These are phyloP conservation scores for Emiliania huxleyi DNA, from an alignment of 78 protist genomes.

Conservation along the genomic window DNA sequence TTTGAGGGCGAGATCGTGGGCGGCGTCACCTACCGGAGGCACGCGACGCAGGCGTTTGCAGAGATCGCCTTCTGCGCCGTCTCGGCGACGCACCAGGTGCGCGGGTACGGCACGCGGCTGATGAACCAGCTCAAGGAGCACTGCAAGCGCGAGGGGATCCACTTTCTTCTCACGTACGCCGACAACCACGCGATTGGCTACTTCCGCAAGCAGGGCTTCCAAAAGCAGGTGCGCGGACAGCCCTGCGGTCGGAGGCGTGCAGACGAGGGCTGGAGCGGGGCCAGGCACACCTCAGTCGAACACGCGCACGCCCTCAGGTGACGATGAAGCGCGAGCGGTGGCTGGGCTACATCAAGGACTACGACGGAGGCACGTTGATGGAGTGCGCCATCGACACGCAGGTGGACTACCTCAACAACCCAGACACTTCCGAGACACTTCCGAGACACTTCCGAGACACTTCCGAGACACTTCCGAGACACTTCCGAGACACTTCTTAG, in stretches of 20 bases:
- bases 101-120: conserved; percentile 84
- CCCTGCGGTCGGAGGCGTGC: too few relatives aligned
- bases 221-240: too few relatives aligned
- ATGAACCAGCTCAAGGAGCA: conserved; percentile 86
- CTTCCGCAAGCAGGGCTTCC: conserved; percentile 89
- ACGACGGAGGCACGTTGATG: conserved; percentile 89
- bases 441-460: too few relatives aligned
- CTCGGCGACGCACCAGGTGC: conserved; percentile 70
- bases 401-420: conserved; percentile 35
- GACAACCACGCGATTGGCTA: conserved; percentile 93
- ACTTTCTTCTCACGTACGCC: conserved; percentile 87
- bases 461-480: too few relatives aligned
- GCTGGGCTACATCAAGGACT: conserved; percentile 84
- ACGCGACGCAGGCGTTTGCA: conserved; percentile 43
- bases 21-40: conserved; percentile 77
- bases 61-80: conserved; percentile 94
- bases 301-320: conserved; percentile 34
- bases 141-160: conserved; percentile 48
- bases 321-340: conserved; percentile 55
- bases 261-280: too few relatives aligned
- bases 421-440: too few relatives aligned
- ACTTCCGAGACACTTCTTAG: too few relatives aligned
- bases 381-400: conserved; percentile 46
- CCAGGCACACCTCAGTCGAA: too few relatives aligned
- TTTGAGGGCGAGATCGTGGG: conserved; percentile 70